phyloP scores from a whole-genome alignment of 2,329 filamentous ascomycete species.

The Neofusicoccum sp. region DNA sequence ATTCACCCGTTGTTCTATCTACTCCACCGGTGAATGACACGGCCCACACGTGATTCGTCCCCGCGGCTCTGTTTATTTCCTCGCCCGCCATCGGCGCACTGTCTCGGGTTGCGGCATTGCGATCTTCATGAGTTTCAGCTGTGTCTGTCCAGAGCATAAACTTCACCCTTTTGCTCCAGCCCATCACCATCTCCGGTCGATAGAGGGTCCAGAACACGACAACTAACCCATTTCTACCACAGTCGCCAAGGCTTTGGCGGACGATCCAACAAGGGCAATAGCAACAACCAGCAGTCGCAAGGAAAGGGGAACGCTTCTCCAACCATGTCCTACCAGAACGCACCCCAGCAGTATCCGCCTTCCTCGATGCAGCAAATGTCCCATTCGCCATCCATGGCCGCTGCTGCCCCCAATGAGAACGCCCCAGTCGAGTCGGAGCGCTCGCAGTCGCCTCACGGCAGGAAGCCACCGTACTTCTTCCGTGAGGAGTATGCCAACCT shows the following conservation, averaged over 20 bases:
- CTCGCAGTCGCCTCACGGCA: conserved; percentile 48
- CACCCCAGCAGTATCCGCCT: conserved; percentile 35
- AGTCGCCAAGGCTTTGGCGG: conserved; percentile 44
- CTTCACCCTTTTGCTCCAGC: not conserved
- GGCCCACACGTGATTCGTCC: conserved; percentile 12
- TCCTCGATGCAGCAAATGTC: conserved; percentile 25
- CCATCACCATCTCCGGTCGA: not conserved
- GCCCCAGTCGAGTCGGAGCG: conserved; percentile 20
- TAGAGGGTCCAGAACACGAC: conserved; percentile 26
- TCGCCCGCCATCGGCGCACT: not conserved
- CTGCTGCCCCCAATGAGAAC: conserved; percentile 31
- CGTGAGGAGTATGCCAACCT: conserved; percentile 74
- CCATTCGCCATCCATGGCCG: conserved; percentile 47
- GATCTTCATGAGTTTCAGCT: not conserved
- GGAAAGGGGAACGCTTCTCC: conserved; percentile 20
- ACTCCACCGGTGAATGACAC: conserved; percentile 11
- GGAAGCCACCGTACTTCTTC: conserved; percentile 72
- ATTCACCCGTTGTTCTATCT: conserved; percentile 10
- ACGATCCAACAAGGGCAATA: conserved; percentile 41
- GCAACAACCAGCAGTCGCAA: conserved; percentile 33
- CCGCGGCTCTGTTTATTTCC: not conserved
- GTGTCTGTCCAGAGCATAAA: not conserved
- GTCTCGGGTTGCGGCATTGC: not conserved
- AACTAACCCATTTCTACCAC: conserved; percentile 27
- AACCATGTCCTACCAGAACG: conserved; percentile 14